Base-by-base conservation (phyloP, 1,139 yeast species). In the Taphrina flavorubra region DNA sequence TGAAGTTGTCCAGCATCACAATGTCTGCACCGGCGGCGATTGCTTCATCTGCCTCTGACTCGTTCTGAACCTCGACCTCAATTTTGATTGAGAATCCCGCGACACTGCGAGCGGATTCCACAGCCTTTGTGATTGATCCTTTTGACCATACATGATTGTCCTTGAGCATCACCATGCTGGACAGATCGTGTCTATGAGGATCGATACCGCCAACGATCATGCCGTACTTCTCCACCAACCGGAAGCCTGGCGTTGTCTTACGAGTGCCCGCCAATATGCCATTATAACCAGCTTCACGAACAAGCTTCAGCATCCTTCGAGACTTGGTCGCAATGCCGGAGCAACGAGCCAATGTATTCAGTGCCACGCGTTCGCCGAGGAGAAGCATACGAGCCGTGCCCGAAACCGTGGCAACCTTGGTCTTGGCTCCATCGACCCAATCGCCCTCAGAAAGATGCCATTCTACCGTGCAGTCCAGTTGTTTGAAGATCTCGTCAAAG, bases 181-280 rank as follows among this genome's bases (percentile, higher is more conserved):
- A 88, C 72, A 92, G 84, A 77, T 92, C 98, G 75, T 90, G 91
- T 72, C 98, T 83, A 78, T 92, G 98, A 70, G 96, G 85, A 77
- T 92, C 98, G 69, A 91, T 90, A 8, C 97, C 97, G 36, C 97
- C 98, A 13, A 92, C 96, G 51, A 91, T 80, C 98, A 92, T 92
- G 51, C 97, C 88, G 78, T 92, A 92, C 77, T 92, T 92, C 76
- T 94, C 98, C 69, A 92, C 80, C 56, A 87, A 82, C 75, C 98
- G 85, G 73, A 92, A 84, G 0, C 98, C 98, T 0, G 98, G 98
- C 0, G 98, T 92, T n/a, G 97, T 92, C 78, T 92, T 92, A 76
- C 98, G 85, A 0, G 98, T 92, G n/a, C 98, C 98, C 0, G 98
- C 97, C 76, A 92, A 90, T 46, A 88, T 82, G 0, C 97, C 98